Conservation (phyloP, 2,329 filamentous ascomycete genomes). For the Penicillium sp. region DNA sequence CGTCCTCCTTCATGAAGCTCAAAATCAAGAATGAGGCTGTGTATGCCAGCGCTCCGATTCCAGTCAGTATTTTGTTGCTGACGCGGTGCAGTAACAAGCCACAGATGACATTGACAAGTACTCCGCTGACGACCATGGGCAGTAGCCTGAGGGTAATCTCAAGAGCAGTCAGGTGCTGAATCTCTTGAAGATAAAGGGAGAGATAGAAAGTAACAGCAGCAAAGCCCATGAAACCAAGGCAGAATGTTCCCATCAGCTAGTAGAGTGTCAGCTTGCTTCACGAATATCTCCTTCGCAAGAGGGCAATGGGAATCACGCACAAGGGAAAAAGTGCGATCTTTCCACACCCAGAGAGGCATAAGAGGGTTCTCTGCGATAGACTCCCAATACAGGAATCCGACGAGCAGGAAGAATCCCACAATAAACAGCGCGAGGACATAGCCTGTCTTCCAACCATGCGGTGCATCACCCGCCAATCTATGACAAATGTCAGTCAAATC, state of each 20-base stretch:
- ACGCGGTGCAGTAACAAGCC: conserved; percentile 64
- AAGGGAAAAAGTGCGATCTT: conserved; percentile 65
- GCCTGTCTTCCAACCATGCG: conserved; percentile 62
- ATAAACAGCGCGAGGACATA: conserved; percentile 66
- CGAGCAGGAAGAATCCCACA: conserved; percentile 59
- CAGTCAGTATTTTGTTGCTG: conserved; percentile 66
- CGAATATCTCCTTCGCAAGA: no score
- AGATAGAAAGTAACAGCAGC: conserved; percentile 64
- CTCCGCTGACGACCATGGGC: conserved; percentile 65
- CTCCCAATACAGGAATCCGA: conserved; percentile 65
- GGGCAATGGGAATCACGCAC: conserved; percentile 38
- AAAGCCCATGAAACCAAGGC: conserved; percentile 66
- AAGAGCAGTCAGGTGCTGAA: conserved; percentile 56
- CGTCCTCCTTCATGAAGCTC: conserved; percentile 57
- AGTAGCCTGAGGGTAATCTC: conserved; percentile 64
- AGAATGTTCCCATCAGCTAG: conserved; percentile 58
- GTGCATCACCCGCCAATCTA: conserved; percentile 55
- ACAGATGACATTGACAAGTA: conserved; percentile 65
- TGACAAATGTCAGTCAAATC: conserved; percentile 1
- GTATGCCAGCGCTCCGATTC: conserved; percentile 51
- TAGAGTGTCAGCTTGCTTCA: background rate
- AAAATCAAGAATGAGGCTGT: conserved; percentile 53
- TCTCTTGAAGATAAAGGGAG: conserved; percentile 65
- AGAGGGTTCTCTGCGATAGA: conserved; percentile 52
- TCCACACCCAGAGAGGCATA: conserved; percentile 59